These are phyloP conservation scores for Aspergillaceae sp. DNA, from an alignment of 2,329 filamentous ascomycete species.

Conservation along the genomic window DNA sequence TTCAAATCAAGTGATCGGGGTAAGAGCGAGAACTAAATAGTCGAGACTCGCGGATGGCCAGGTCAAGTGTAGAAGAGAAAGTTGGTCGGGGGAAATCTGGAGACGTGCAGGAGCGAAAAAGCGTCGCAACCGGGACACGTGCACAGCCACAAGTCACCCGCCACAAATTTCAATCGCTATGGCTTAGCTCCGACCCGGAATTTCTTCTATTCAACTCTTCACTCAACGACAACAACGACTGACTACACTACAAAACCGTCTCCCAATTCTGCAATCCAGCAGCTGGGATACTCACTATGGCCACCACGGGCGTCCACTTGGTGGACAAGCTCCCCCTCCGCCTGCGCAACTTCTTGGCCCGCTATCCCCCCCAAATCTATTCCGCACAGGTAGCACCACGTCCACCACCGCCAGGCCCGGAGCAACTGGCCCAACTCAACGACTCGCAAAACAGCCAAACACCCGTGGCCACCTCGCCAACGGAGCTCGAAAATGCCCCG, in stretches of 20 bases:
- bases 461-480: background rate
- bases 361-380: slow-evolving; percentile 64
- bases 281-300: slow-evolving; percentile 6
- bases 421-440: slow-evolving; percentile 12
- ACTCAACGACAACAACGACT: slow-evolving; percentile 1
- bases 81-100: background rate
- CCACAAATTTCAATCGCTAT: slow-evolving; percentile 5
- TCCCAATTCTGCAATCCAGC: background rate
- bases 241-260: background rate
- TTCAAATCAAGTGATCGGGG: too few species aligned
- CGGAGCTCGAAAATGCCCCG: slow-evolving; percentile 1
- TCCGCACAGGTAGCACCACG: slow-evolving; percentile 28
- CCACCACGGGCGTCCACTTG: slow-evolving; percentile 7
- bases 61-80: slow-evolving; percentile 2
- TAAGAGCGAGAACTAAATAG: background rate
- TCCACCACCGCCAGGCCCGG: slow-evolving; percentile 13
- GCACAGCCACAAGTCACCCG: slow-evolving; percentile 3
- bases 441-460: slow-evolving; percentile 13
- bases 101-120: background rate
- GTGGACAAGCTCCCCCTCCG: slow-evolving; percentile 55
- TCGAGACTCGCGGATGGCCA: background rate
- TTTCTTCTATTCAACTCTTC: slow-evolving; percentile 4
- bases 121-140: slow-evolving; percentile 1
- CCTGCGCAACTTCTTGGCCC: slow-evolving; percentile 77
- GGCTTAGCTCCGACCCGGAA: slow-evolving; percentile 15